Conservation (phyloP, 2,329 filamentous ascomycete genomes). For the Stachybotrys elegans region DNA sequence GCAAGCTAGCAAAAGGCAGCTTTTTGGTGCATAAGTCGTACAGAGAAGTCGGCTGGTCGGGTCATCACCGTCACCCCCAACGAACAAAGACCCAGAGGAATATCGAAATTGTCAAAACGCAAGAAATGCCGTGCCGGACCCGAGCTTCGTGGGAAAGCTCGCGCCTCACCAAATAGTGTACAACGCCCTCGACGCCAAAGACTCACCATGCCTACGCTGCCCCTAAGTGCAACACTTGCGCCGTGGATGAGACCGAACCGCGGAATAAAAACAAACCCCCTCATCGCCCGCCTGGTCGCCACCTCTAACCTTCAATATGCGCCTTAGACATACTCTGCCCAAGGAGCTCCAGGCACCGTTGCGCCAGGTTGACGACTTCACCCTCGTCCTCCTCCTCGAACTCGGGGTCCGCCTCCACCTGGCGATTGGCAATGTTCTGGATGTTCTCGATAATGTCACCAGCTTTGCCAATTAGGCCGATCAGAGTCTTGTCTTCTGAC, state of each 20-base stretch:
- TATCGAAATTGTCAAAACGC: too few relatives aligned
- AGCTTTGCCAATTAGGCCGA: conserved; percentile 81
- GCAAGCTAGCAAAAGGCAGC: too few relatives aligned
- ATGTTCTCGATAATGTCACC: conserved; percentile 92
- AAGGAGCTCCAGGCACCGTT: conserved; percentile 81
- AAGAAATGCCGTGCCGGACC: too few relatives aligned
- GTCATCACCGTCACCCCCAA: too few relatives aligned
- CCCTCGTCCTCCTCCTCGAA: conserved; percentile 86
- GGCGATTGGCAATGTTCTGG: conserved; percentile 82
- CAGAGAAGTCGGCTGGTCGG: too few relatives aligned
- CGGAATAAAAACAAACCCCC: too few relatives aligned
- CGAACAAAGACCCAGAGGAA: too few relatives aligned
- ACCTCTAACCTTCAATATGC: conserved; percentile 70
- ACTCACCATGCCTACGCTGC: conserved; percentile 11
- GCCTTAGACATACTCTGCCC: conserved; percentile 71
- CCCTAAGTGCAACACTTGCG: conserved; percentile 17
- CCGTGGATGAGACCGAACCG: conserved; percentile 19
- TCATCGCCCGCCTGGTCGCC: too few relatives aligned
- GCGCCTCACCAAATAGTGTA: conserved; percentile 12
- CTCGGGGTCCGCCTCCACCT: conserved; percentile 81
- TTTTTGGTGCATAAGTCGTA: too few relatives aligned
- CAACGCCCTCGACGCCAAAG: conserved; percentile 25
- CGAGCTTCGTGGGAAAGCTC: too few relatives aligned
- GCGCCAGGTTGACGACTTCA: conserved; percentile 86
- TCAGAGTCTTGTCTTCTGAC: conserved; percentile 86